Conservation (phyloP, 129 eudicot species). For the sunflower (Helianthus annuus) region HanXRQr2.0-SUNRISE NC_035448.2:178454781-178455280, state of each 20-base stretch:
- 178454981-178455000: constrained; percentile 92
- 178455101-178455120: constrained; percentile 95
- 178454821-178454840: background rate
- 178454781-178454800: no score
- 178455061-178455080: constrained; percentile 91
- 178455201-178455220: constrained; percentile 97
- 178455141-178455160: constrained; percentile 99
- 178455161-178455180: constrained; percentile 82
- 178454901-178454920: constrained; percentile 98
- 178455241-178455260: background rate
- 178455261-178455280: background rate
- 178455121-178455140: constrained; percentile 87
- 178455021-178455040: constrained; percentile 99
- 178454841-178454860: background rate
- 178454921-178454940: constrained; percentile 97
- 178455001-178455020: constrained; percentile 97
- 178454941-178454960: constrained; percentile 98
- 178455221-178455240: constrained; percentile 91
- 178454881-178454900: constrained; percentile 88
- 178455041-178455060: constrained; percentile 99
- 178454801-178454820: background rate
- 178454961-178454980: constrained; percentile 99
- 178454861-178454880: constrained; percentile 19
- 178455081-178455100: constrained; percentile 99
- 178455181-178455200: constrained; percentile 90